These are phyloP conservation scores for Durotheca rogersii DNA, from an alignment of 495 filamentous ascomycete genomes.

Conservation along the genomic window DNA sequence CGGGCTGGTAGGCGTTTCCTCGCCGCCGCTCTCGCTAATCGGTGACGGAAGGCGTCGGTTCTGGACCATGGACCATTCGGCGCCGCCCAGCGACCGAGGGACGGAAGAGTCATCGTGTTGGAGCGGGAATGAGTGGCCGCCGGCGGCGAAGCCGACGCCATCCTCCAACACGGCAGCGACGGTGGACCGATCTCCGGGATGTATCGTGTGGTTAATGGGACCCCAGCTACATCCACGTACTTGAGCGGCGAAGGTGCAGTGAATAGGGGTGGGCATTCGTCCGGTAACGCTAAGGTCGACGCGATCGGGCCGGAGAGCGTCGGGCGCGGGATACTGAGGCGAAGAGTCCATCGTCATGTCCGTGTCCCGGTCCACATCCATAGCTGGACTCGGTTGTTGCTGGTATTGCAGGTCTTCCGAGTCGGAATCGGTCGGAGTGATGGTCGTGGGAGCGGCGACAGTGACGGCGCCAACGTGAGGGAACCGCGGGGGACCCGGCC, in stretches of 20 bases:
- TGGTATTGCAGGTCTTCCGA: conserved; percentile 36
- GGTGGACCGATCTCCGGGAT: conserved; percentile 25
- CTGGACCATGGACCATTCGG: conserved; percentile 49
- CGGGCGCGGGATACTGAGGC: conserved; percentile 39
- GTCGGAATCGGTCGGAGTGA: conserved; percentile 41
- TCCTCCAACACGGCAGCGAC: conserved; percentile 37
- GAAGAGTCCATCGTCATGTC: conserved; percentile 49
- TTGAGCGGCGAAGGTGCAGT: conserved; percentile 49
- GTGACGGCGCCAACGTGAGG: conserved; percentile 12
- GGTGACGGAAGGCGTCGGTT: conserved; percentile 66
- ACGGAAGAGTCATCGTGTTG: conserved; percentile 36
- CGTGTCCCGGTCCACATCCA: conserved; percentile 53
- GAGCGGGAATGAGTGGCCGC: conserved; percentile 15
- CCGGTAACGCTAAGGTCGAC: conserved; percentile 34
- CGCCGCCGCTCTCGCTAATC: conserved; percentile 65
- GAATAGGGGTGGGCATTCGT: conserved; percentile 57
- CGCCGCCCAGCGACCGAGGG: conserved; percentile 38
- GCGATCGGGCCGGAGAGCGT: conserved; percentile 28
- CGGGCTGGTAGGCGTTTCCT: conserved; percentile 41
- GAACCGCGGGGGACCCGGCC: conserved; percentile 36
- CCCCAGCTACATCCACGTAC: conserved; percentile 47
- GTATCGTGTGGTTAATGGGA: conserved; percentile 22
- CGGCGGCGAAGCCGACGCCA: conserved; percentile 37
- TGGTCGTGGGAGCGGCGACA: conserved; percentile 28
- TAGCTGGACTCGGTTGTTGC: conserved; percentile 21